These are phyloP conservation scores for Trichoderma cornu-damae DNA, from an alignment of 2,329 filamentous ascomycete genomes.

Conservation along the genomic window DNA sequence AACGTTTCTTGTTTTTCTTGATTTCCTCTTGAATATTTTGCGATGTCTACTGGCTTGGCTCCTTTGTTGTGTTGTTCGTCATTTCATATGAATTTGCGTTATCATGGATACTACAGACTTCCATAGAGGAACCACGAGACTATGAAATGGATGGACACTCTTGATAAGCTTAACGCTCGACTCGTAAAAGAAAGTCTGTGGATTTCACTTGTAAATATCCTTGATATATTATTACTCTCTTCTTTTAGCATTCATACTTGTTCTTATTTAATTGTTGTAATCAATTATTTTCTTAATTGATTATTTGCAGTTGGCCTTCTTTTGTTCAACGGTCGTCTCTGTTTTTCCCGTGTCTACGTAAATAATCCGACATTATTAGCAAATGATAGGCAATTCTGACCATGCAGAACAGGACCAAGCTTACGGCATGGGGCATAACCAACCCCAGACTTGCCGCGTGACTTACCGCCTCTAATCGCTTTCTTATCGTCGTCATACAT, in stretches of 20 bases:
- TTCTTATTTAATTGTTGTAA: too few relatives aligned
- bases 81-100: not conserved
- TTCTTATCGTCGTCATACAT: too few relatives aligned
- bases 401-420: not conserved
- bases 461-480: not conserved
- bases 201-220: not conserved
- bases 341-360: not conserved
- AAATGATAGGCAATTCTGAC: not conserved
- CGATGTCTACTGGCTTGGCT: not conserved
- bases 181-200: not conserved
- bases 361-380: too few relatives aligned
- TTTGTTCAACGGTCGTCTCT: not conserved
- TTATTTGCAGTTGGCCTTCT: not conserved
- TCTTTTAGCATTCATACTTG: too few relatives aligned
- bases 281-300: too few relatives aligned
- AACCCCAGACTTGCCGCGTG: not conserved
- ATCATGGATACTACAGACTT: not conserved
- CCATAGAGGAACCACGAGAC: constrained; percentile 11
- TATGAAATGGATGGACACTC: not conserved
- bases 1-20: not conserved
- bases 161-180: not conserved
- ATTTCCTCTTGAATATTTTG: not conserved
- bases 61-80: not conserved
- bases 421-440: not conserved
- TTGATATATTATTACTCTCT: too few relatives aligned